Conservation (phyloP, 768 basidiomycete species). For the Psilocybe azurescens region DNA sequence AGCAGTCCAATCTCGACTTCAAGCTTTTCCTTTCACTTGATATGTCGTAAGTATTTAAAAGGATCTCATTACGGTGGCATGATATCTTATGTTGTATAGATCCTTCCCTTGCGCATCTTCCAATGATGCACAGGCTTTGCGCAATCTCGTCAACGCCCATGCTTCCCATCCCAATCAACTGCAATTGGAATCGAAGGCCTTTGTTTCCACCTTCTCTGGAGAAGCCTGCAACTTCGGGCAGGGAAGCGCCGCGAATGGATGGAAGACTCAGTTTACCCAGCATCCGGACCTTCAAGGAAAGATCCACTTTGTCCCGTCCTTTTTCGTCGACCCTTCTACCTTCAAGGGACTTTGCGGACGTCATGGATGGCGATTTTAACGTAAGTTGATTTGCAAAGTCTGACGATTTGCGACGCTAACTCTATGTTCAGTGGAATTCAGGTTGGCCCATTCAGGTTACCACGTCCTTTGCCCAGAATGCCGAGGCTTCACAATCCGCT, state of each 20-base stretch:
- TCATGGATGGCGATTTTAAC: conserved; percentile 66
- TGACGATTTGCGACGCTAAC: conserved; percentile 11
- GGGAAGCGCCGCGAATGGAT: conserved; percentile 52
- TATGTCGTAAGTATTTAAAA: conserved; percentile 59
- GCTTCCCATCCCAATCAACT: conserved; percentile 66
- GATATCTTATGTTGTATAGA: conserved; percentile 32
- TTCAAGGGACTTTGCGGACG: conserved; percentile 48
- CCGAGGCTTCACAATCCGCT: conserved; percentile 17
- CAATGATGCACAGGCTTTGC: conserved; percentile 53
- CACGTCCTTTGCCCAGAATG: conserved; percentile 39
- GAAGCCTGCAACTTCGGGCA: conserved; percentile 73
- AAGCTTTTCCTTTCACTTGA: conserved; percentile 82
- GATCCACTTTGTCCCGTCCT: conserved; percentile 71
- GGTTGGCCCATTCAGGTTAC: conserved; percentile 78
- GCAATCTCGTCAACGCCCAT: conserved; percentile 59
- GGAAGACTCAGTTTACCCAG: conserved; percentile 58
- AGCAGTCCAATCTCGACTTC: conserved; percentile 57
- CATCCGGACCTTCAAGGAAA: conserved; percentile 49
- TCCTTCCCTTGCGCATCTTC: conserved; percentile 57
- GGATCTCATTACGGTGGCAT: neutral
- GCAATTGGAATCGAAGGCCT: conserved; percentile 44
- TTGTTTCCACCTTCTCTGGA: conserved; percentile 77
- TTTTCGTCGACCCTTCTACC: conserved; percentile 62
- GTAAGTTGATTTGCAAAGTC: conserved; percentile 38
- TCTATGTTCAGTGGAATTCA: conserved; percentile 67